Conservation (phyloP, 208 protist genomes). For the Endotrypanum monterogeii region DNA sequence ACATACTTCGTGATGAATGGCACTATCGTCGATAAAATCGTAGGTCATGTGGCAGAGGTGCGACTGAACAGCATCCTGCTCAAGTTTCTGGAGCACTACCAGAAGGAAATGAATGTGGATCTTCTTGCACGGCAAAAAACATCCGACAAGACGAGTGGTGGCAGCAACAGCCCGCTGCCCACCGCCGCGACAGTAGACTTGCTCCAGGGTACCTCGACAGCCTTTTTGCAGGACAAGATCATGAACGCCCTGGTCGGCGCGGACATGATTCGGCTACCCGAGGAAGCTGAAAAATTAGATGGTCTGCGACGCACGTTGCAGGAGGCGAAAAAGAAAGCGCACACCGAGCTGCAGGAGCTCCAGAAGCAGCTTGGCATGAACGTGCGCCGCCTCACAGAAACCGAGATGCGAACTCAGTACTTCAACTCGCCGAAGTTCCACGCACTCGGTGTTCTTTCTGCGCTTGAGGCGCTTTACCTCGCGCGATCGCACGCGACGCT, state of each 20-base stretch:
- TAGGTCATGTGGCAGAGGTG: constrained; percentile 51
- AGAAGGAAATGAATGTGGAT: constrained; percentile 86
- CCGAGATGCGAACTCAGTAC: constrained; percentile 66
- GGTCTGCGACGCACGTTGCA: constrained; percentile 77
- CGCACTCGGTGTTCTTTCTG: constrained; percentile 55
- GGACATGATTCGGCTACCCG: constrained; percentile 77
- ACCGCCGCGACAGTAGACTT: constrained; percentile 72
- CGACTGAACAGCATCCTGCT: constrained; percentile 73
- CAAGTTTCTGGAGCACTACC: constrained; percentile 87
- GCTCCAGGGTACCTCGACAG: constrained; percentile 66
- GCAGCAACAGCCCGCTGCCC: constrained; percentile 44
- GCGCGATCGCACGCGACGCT: constrained; percentile 73
- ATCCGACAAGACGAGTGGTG: background rate
- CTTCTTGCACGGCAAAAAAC: constrained; percentile 46
- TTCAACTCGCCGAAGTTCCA: constrained; percentile 69
- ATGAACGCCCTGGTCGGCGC: constrained; percentile 63
- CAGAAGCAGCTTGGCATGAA: constrained; percentile 74
- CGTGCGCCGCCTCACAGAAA: constrained; percentile 61
- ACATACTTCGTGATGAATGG: constrained; percentile 92
- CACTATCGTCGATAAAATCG: constrained; percentile 86
- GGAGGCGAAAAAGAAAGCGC: constrained; percentile 81
- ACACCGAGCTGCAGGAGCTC: constrained; percentile 70
- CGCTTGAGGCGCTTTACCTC: constrained; percentile 77
- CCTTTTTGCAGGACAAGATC: constrained; percentile 77
- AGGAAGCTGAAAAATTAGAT: constrained; percentile 78